Percentiles rank a stretch among this genome's conserved stretches.
These are phyloP conservation scores for Babesia ovata DNA, from an alignment of 169 alveolate genomes.

Conservation along the genomic window DNA sequence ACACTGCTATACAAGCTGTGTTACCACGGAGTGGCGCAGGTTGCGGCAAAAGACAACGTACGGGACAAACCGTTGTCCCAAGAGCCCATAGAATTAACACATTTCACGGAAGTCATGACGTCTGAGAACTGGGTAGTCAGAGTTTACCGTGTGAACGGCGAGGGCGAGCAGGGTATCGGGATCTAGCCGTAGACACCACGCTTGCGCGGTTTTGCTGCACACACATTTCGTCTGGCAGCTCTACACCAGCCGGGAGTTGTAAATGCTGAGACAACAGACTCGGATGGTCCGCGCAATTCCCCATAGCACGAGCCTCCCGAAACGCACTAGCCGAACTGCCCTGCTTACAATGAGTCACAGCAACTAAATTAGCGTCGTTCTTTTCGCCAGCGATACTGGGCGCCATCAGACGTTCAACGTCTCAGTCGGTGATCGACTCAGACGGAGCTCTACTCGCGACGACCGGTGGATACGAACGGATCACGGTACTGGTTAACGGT, in stretches of 20 bases:
- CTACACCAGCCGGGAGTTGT: neutral
- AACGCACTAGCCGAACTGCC: too few species aligned
- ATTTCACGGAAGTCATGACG: slow-evolving; percentile 96
- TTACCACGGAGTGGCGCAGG: slow-evolving; percentile 90
- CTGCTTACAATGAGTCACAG: too few species aligned
- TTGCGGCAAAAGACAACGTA: slow-evolving; percentile 89
- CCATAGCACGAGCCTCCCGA: slow-evolving; percentile 14
- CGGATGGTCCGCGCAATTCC: neutral
- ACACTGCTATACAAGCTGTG: slow-evolving; percentile 93
- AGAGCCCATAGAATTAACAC: slow-evolving; percentile 79
- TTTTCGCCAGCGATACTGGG: too few species aligned
- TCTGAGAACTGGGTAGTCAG: slow-evolving; percentile 96
- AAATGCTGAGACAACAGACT: neutral
- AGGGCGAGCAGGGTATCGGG: slow-evolving; percentile 1
- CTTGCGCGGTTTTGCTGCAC: neutral
- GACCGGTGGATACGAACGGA: too few species aligned
- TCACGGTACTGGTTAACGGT: too few species aligned
- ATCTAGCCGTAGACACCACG: neutral
- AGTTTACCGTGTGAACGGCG: slow-evolving; percentile 86
- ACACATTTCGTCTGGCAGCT: neutral
- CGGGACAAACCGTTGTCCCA: slow-evolving; percentile 83
- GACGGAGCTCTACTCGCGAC: too few species aligned
- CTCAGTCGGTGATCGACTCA: too few species aligned
- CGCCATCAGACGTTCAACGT: too few species aligned
- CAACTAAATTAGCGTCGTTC: too few species aligned